A percentile compares a stretch with the other conserved stretches of the same genome.
Evolutionary conservation across 805 yeast genomes (phyloP).

Genomic region (Hyphopichia homilentoma): DNA sequence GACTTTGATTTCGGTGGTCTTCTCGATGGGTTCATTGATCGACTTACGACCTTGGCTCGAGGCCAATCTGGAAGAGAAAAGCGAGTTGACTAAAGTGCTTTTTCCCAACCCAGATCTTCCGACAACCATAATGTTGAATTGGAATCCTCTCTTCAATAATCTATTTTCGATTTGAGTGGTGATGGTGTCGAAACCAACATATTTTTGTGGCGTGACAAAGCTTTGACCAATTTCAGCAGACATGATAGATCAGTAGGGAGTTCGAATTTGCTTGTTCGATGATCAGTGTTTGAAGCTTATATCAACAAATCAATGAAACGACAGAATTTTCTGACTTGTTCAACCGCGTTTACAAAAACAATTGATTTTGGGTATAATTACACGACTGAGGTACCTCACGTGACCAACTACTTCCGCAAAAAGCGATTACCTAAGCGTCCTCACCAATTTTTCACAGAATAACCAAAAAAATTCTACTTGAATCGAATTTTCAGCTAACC

Average conservation of each 20-base stretch:
- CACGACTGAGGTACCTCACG: no score
- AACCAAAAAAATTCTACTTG: no score
- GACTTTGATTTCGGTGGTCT: conserved; percentile 81
- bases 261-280: not conserved
- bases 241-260: conserved; percentile 1
- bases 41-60: conserved; percentile 69
- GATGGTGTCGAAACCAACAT: conserved; percentile 96
- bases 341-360: no score
- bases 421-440: no score
- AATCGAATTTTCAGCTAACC: no score
- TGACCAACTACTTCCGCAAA: no score
- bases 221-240: conserved; percentile 11
- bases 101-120: conserved; percentile 92
- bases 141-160: conserved; percentile 87
- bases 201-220: conserved; percentile 56
- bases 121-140: conserved; percentile 90
- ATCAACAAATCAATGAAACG: not conserved
- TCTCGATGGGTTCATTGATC: conserved; percentile 69
- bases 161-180: conserved; percentile 93
- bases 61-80: conserved; percentile 79
- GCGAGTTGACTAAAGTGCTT: conserved; percentile 84
- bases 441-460: no score
- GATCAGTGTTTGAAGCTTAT: conserved; percentile 4
- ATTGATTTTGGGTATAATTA: no score
- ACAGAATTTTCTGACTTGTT: not conserved